A percentile compares a stretch with the other conserved stretches of the same genome.
Evolutionary conservation across 2,329 filamentous ascomycete genomes (phyloP).

Genomic region (Penicillium sp.): DNA sequence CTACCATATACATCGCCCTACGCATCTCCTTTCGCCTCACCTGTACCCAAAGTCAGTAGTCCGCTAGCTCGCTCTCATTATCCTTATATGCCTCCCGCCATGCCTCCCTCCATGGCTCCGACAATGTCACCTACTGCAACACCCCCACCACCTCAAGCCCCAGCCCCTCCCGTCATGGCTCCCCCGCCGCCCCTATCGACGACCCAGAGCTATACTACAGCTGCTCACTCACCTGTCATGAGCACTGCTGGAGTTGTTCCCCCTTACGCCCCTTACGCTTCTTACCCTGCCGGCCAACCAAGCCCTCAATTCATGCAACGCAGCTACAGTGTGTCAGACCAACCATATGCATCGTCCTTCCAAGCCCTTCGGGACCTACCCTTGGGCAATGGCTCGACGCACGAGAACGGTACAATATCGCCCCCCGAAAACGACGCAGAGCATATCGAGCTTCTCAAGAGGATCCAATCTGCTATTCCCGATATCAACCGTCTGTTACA

Average conservation of each 20-base stretch:
- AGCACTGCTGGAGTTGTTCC: constrained; percentile 36
- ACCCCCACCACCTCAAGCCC: constrained; percentile 28
- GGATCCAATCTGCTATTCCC: constrained; percentile 52
- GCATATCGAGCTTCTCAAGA: constrained; percentile 45
- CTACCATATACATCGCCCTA: constrained; percentile 21
- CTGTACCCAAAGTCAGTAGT: constrained; percentile 38
- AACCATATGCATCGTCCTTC: constrained; percentile 33
- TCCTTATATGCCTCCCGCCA: constrained; percentile 41
- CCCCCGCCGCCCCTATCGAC: constrained; percentile 30
- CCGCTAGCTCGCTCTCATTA: constrained; percentile 39
- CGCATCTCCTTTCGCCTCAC: constrained; percentile 25
- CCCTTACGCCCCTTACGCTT: constrained; percentile 36
- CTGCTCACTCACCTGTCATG: constrained; percentile 43
- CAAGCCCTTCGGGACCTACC: constrained; percentile 37
- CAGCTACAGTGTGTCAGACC: constrained; percentile 34
- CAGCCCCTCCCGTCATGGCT: constrained; percentile 24
- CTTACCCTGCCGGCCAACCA: constrained; percentile 32
- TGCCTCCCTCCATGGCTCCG: constrained; percentile 42
- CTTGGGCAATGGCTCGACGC: constrained; percentile 27
- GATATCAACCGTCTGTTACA: constrained; percentile 50
- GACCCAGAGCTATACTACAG: constrained; percentile 32
- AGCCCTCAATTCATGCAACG: constrained; percentile 35
- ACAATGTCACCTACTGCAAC: constrained; percentile 39
- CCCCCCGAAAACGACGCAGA: constrained; percentile 38
- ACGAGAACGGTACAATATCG: constrained; percentile 36